phyloP scores from a whole-genome alignment of 352 stramenopile species.

The Globisporangium carolinianum region DNA sequence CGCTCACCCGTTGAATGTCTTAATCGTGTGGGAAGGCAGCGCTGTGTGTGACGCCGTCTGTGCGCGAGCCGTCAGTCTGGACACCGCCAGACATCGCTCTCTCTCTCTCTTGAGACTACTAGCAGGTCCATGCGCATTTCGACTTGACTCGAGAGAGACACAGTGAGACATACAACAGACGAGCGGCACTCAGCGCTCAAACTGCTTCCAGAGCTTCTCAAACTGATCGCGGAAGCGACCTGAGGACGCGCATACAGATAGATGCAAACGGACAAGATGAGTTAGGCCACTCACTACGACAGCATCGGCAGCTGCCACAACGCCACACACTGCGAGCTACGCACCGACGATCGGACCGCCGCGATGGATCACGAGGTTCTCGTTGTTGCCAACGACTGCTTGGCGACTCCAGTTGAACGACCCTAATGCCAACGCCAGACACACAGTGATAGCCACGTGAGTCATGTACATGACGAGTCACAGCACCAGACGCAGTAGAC shows the following conservation, averaged over 20 bases:
- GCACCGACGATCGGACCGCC: constrained; percentile 46
- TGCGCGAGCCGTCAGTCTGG: no score
- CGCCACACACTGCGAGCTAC: constrained; percentile 4
- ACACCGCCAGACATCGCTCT: no score
- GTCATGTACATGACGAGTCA: background rate
- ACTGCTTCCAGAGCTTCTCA: constrained; percentile 50
- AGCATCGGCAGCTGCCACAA: background rate
- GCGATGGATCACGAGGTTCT: constrained; percentile 56
- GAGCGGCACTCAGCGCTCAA: constrained; percentile 23
- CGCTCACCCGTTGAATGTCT: no score
- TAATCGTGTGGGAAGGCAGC: no score
- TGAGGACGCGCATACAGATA: constrained; percentile 6
- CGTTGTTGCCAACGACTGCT: constrained; percentile 49
- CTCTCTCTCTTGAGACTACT: no score
- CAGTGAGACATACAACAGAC: background rate
- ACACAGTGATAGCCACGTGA: background rate
- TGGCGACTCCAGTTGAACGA: constrained; percentile 78
- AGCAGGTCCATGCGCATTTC: no score
- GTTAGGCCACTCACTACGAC: no score
- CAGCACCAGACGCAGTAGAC: no score
- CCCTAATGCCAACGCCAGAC: constrained; percentile 12
- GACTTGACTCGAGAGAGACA: background rate
- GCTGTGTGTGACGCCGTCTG: no score
- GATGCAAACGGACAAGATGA: background rate
- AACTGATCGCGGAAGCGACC: constrained; percentile 56